These are phyloP conservation scores for Colletotrichum caudatum DNA, from an alignment of 2,329 filamentous ascomycete genomes.

Conservation along the genomic window DNA sequence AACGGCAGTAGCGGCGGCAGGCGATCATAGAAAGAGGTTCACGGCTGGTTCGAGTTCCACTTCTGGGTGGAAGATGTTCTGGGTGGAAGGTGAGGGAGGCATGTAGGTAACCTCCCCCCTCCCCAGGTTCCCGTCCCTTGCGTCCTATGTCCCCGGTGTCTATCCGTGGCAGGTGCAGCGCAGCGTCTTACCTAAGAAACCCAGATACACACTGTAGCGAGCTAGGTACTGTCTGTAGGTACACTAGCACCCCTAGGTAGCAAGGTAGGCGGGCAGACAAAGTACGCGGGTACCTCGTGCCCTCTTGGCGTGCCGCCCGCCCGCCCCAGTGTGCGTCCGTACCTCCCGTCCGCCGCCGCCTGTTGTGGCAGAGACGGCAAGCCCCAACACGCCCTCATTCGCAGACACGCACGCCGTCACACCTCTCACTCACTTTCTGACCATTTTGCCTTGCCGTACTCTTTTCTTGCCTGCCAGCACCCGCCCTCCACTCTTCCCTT, in stretches of 20 bases:
- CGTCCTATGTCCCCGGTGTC: constrained; percentile 2
- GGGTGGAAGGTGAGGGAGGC: not conserved
- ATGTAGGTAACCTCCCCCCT: not conserved
- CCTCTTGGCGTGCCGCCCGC: constrained; percentile 13
- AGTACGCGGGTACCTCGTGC: constrained; percentile 1
- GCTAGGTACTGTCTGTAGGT: not conserved
- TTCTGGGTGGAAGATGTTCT: not conserved
- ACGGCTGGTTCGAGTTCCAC: not conserved
- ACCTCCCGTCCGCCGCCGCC: constrained; percentile 27
- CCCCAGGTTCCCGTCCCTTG: not conserved
- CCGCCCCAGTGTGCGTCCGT: constrained; percentile 29
- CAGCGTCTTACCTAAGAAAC: constrained; percentile 11
- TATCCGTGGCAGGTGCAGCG: not conserved
- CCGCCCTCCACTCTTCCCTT: constrained; percentile 39
- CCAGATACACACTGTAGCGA: not conserved
- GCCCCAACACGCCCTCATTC: constrained; percentile 31
- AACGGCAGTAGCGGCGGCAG: not conserved
- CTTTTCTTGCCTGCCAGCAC: constrained; percentile 33
- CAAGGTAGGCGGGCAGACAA: not conserved
- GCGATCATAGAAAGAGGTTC: not conserved
- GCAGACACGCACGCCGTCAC: constrained; percentile 20
- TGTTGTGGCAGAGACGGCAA: constrained; percentile 36
- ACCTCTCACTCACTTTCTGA: constrained; percentile 34
- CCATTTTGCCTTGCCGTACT: constrained; percentile 24
- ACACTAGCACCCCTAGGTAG: too few relatives aligned